Base-by-base conservation (phyloP, 306 rosid species). In the Prosopis cineraria region DNA sequence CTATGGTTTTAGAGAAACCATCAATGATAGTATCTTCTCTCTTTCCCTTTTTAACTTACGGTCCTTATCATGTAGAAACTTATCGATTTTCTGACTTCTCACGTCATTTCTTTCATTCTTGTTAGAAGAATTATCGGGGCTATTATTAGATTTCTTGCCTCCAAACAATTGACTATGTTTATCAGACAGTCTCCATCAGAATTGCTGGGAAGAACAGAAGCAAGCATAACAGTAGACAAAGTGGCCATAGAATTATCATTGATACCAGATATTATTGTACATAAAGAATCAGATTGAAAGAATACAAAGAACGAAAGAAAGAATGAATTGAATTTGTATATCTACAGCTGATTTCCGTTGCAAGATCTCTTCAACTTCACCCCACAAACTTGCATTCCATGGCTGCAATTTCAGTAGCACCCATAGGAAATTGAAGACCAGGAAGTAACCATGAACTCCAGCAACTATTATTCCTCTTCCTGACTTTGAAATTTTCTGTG, bases 281-380 rank as follows among this genome's bases (percentile, higher is more conserved):
- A 68, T 47, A 16, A 47, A 81, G 44, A 72, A 41, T 75, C 63
- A 76, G 44, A 65, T 82, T 22, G 52, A 76, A 84, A 82, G 80
- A 89, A 85, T 86, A 22, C 44, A 75, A 85, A 72, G 86, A 89
- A 84, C 70, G 86, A 89, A 84, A 85, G 59, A 86, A 86, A 70
- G 86, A 90, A 88, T 87, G 88, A 75, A 79, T 67, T 73, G 79
- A 76, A 52, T 84, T 74, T 81, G 55, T 82, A 84, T 81, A 85
- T 84, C 74, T 79, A 64, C 75, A 73, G 4, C 27, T 48, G 47
- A 72, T n/a, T 75, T 68, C 80, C 70, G 76, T 20, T 55, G 34
- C 86, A 84, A 81, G 78, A 62, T 81, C 77, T 64, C 74, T 73
- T 73, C 74, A 76, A 58, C 86, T 84, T 80, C 80, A 75, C 45